Evolutionary conservation across 768 basidiomycete species (phyloP), one percentile per base, ranked within the genome.

Genomic region (Lactifluus pinguis): DNA sequence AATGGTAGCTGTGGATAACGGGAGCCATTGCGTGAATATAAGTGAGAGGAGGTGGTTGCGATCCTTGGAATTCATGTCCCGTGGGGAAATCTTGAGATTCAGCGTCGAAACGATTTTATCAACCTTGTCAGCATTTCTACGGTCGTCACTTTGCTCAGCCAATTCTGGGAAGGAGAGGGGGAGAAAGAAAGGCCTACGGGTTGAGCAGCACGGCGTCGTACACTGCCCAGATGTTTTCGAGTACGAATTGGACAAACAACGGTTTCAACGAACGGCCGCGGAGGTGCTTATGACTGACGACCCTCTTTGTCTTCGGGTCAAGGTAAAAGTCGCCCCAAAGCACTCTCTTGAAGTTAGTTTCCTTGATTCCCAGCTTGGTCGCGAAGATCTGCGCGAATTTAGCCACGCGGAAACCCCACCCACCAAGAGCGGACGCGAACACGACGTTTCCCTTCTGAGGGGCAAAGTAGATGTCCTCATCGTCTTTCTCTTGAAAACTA

Each of bases 311-410:
- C 76, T 98, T 98, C 0, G 95, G 91, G 72, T 98, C 97, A 54
- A 98, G 79, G 73, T 89, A 99, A 71, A 86, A 98, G 72, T 98
- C 97, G 3, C 97, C 97, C 97, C 97, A 99, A 6, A 99, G 77
- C 9, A 93, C 92, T 53, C 84, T 80, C 60, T 89, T 79, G 41
- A 99, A 75, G 68, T 90, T 95, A 6, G 77, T 77, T 74, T 98
- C 95, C 70, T 89, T 89, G 68, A 98, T 87, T 30, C 91, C 89
- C 13, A 99, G 80, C 72, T 95, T 98, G 42, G 82, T 78, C 0
- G 91, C 88, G 72, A 94, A 98, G 9, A 98, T 76, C 69, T 94
- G 86, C 0, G 97, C 93, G 68, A 99, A 99, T 70, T 92, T 92
- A 49, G 87, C 85, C 8, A 98, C 79, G 48, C 95, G 82, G 75